Evolutionary conservation across 768 basidiomycete genomes (phyloP), one percentile per base, ranked within the genome.

Genomic region (Polyporus arcularius): DNA sequence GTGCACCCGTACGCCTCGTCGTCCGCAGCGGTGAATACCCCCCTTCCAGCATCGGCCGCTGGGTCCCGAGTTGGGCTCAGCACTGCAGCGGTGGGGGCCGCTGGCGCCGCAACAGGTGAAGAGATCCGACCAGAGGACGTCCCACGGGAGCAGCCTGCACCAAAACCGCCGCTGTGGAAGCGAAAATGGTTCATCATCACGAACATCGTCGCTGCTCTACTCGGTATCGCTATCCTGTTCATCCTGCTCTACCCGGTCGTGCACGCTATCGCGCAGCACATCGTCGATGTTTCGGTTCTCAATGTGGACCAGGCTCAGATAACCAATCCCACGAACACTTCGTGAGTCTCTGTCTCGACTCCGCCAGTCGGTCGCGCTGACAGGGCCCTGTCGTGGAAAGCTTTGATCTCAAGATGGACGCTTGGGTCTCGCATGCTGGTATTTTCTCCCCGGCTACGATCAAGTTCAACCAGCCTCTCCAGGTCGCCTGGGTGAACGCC

Each of bases 241-340:
- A 82, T 90, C 61, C 49, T 89, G 11, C 71, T 90, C 26, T 90
- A 83, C 70, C 88, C 88, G 6, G 85, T 90, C 57, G 77, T 90
- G 57, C 80, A 74, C 52, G 87, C 87, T 47, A 86, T 89, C 63
- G 79, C 82, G 18, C 87, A 88, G 63, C 78, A 85, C 43, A 82
- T 90, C 42, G 80, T 90, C 15, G 83, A 88, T 58, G 76, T 77
- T 40, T 73, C 82, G 38, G 78, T 77, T 21, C 74, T 90, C 38
- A 77, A 85, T 57, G 75, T 90, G 46, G 75, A 85, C 30, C 69
- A 68, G 30, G 86, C 82, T 8, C 71, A 73, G 15, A 87, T 89
- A 57, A 75, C 75, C 0, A 74, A 73, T 16, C 83, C 88, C 5
- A 68, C 76, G n/a, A 89, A 89, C 62, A 72, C 71, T 7, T 82